A percentile compares a stretch with the other conserved stretches of the same genome.
Evolutionary conservation across 202 grass and related monocot species (phyloP).

Genomic region (Setaria italica): DNA sequence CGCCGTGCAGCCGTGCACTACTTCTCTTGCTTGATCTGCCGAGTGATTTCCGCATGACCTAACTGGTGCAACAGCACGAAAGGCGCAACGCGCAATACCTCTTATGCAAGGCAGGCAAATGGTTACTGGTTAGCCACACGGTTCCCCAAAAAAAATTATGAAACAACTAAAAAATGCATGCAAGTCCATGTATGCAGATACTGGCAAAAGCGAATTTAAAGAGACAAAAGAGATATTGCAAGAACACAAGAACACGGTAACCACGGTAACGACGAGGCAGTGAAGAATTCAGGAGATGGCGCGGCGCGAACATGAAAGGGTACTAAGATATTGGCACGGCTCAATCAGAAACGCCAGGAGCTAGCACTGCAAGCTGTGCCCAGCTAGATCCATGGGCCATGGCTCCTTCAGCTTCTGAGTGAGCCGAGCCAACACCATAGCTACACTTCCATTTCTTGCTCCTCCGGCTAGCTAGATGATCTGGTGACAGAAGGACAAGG

Average conservation of each 20-base stretch:
- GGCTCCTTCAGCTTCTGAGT: constrained; percentile 62
- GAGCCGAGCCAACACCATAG: constrained; percentile 95
- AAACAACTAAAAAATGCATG: background rate
- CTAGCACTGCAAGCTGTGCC: background rate
- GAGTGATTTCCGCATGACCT: constrained; percentile 19
- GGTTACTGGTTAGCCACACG: background rate
- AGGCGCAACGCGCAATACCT: background rate
- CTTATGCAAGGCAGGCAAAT: background rate
- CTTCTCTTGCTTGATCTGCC: background rate
- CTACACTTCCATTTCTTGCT: constrained; percentile 70
- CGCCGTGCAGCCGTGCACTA: background rate
- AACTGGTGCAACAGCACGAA: constrained; percentile 15
- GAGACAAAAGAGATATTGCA: background rate
- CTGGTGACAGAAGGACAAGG: background rate
- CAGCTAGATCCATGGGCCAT: constrained; percentile 18
- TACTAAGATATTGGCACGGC: constrained; percentile 99
- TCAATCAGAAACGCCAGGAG: constrained; percentile 68
- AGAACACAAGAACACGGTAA: background rate
- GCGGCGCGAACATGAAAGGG: constrained; percentile 55
- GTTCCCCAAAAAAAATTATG: background rate
- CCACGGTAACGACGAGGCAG: background rate
- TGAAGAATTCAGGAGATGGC: background rate
- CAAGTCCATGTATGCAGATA: background rate
- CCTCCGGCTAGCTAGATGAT: background rate
- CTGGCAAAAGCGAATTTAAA: background rate